Base-by-base conservation (phyloP, 2,329 filamentous ascomycete genomes). In the Podosphaera aphanis region DNA sequence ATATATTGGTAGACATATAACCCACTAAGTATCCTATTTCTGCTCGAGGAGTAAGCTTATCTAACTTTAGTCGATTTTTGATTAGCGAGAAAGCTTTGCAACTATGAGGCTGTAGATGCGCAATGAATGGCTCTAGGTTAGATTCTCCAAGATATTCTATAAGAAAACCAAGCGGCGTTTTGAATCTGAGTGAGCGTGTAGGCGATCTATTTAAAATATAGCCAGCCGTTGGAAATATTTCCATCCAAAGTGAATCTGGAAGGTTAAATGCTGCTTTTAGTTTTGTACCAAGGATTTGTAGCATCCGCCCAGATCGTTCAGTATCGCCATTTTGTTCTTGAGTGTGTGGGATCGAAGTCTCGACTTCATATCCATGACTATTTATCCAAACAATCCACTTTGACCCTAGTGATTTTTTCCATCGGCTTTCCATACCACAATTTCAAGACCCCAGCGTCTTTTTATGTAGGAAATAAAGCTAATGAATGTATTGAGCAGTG, bases 151-250 rank as follows among this genome's bases (percentile, higher is more conserved):
- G 10, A 39, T 6, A 39, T 39, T 39, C 19, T 19, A 5, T 39
- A 19, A 39, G 37, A 39, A 19, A 19, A n/a, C 37, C 37, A 11
- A 39, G 10, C 13, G 37, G 37, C 10, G 37, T 19, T 11, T 39
- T 20, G 13, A 39, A 39, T 3, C 37, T 18, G 13, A 39, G n/a
- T 19, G 37, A 19, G n/a, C 37, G n/a, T 11, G 37, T 39, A 20
- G 37, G 37, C 10, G 37, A 39, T 39, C 37, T 39, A 20, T 39
- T 39, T 19, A 39, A 39, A 19, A 39, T 39, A 39, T 39, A 39
- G 5, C 3, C 37, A 39, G 37, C 37, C 3, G 37, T 21, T 19
- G 37, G 37, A 7, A 39, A 39, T 11, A 20, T 21, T 19, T 39
- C 37, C 10, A 5, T 39, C 37, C 18, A 39, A 6, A 39, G 13